phyloP scores from a whole-genome alignment of 2,329 filamentous ascomycete species.

The Coleophoma eucalyptorum region DNA sequence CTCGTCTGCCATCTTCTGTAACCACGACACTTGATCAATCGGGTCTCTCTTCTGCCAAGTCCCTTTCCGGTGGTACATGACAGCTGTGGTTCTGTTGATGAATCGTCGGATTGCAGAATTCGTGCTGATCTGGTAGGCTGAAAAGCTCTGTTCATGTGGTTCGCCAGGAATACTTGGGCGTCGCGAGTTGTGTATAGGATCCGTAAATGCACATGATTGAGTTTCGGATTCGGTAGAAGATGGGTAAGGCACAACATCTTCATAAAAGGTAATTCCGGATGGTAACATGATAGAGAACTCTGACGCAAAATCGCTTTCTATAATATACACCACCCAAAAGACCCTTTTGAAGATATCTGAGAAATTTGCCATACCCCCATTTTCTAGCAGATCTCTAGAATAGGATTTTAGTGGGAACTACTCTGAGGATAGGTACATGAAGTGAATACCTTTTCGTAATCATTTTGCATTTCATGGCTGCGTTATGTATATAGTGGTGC shows the following conservation, averaged over 20 bases:
- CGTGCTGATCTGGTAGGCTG: conserved; percentile 27
- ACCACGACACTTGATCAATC: conserved; percentile 22
- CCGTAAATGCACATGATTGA: background rate
- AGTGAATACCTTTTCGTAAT: conserved; percentile 10
- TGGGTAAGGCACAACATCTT: conserved; percentile 24
- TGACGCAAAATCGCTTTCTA: conserved; percentile 27
- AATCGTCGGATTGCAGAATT: conserved; percentile 27
- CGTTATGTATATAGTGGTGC: conserved; percentile 21
- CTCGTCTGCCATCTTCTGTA: conserved; percentile 36
- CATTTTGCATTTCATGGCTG: conserved; percentile 24
- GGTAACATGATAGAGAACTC: conserved; percentile 24
- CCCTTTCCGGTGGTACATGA: conserved; percentile 26
- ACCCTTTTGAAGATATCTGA: conserved; percentile 22
- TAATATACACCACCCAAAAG: conserved; percentile 27
- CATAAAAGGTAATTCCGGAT: conserved; percentile 26
- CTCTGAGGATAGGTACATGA: too few relatives aligned
- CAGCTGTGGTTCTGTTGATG: conserved; percentile 25
- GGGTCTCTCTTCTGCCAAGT: background rate
- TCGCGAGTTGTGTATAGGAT: background rate
- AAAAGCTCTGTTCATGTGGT: conserved; percentile 17
- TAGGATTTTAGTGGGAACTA: background rate
- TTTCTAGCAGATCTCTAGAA: background rate
- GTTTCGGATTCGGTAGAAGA: background rate
- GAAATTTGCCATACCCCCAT: conserved; percentile 1
- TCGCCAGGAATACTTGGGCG: background rate